phyloP scores from a whole-genome alignment of 148 eudicot genomes.

The Arctostaphylos glauca region DNA sequence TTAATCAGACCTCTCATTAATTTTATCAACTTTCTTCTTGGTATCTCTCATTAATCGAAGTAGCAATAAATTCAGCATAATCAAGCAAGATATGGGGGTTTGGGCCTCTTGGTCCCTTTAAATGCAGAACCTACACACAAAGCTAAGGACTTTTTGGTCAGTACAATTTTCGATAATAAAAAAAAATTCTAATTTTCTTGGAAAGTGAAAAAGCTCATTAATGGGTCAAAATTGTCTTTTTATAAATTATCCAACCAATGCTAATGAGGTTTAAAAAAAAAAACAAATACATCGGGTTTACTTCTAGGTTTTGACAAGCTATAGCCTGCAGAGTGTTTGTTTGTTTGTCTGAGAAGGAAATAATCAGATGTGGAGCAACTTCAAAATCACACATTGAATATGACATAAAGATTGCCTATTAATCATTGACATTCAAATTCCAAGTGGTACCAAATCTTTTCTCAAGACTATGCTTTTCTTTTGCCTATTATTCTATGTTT shows the following conservation, averaged over 20 bases:
- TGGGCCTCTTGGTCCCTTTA: not conserved
- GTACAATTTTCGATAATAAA: not conserved
- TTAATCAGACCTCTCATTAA: too few relatives aligned
- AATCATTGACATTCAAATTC: too few relatives aligned
- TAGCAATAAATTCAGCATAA: too few relatives aligned
- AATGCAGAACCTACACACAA: not conserved
- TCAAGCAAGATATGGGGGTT: not conserved
- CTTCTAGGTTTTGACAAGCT: constrained; percentile 22
- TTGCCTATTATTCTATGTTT: not conserved
- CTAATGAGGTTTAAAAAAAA: not conserved
- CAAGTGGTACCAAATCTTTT: not conserved
- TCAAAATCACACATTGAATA: not conserved
- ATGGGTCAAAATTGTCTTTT: not conserved
- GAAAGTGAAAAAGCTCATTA: not conserved
- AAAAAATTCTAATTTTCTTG: not conserved
- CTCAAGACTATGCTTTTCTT: not conserved
- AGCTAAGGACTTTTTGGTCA: not conserved
- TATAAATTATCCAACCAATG: not conserved
- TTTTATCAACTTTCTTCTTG: too few relatives aligned
- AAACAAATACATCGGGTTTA: not conserved
- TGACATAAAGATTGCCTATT: too few relatives aligned
- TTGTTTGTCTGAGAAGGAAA: not conserved
- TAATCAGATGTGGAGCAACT: not conserved
- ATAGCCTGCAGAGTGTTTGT: constrained; percentile 32
- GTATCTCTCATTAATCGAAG: too few relatives aligned